phyloP scores from a whole-genome alignment of 2,329 filamentous ascomycete genomes.

The Botrytis squamosa region DNA sequence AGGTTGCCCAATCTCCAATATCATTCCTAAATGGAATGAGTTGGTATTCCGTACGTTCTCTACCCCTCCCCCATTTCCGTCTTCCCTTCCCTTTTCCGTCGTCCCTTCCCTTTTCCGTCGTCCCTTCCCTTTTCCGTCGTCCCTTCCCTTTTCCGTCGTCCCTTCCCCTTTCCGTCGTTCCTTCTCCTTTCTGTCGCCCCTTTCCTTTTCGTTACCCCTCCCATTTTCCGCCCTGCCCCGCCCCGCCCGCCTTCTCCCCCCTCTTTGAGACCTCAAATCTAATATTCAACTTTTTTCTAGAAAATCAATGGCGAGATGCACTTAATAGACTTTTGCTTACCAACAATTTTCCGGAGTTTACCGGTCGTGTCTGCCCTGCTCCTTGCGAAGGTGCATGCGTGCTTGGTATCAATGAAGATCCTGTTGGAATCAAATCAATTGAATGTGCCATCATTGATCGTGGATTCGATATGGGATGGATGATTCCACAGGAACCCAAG shows the following conservation, averaged over 20 bases:
- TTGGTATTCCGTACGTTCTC: slow-evolving; percentile 57
- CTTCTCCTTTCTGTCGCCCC: background rate
- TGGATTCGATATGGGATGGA: slow-evolving; percentile 98
- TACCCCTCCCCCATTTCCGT: background rate
- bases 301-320: slow-evolving; percentile 81
- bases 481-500: slow-evolving; percentile 77
- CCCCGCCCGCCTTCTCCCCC: background rate
- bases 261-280: background rate
- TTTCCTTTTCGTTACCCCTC: background rate
- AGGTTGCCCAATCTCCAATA: slow-evolving; percentile 93
- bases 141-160: too few relatives aligned
- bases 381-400: slow-evolving; percentile 97
- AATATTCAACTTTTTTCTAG: background rate
- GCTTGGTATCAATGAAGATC: slow-evolving; percentile 93
- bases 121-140: too few relatives aligned
- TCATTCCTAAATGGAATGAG: slow-evolving; percentile 97
- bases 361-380: slow-evolving; percentile 92
- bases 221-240: too few relatives aligned
- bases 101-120: fast-evolving
- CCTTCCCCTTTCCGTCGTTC: background rate
- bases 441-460: slow-evolving; percentile 98
- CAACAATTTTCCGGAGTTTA: slow-evolving; percentile 98
- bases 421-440: slow-evolving; percentile 97
- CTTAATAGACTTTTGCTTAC: slow-evolving; percentile 91
- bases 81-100: too few relatives aligned